phyloP scores from a whole-genome alignment of 1,139 yeast genomes.

The Saccharomyces hybrid region DNA sequence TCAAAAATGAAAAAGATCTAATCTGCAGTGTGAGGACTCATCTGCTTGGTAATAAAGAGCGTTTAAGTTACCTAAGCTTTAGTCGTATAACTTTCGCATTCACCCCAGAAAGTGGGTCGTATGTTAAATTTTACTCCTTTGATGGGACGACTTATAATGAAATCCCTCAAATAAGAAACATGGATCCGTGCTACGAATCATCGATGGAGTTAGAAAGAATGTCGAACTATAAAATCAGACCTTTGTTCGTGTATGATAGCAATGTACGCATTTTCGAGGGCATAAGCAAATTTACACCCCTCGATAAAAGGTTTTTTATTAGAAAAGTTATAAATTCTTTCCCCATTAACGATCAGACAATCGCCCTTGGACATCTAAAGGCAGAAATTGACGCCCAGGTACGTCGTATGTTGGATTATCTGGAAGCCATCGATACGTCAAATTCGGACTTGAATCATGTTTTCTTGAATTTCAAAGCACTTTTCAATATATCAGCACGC shows the following conservation, averaged over 20 bases:
- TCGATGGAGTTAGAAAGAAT: conserved; percentile 88
- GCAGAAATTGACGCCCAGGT: conserved; percentile 93
- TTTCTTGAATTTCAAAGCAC: conserved; percentile 89
- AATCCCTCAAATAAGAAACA: conserved; percentile 87
- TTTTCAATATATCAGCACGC: conserved; percentile 80
- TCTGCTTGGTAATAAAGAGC: conserved; percentile 59
- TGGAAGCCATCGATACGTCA: conserved; percentile 84
- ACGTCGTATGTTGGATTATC: conserved; percentile 86
- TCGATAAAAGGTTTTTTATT: conserved; percentile 88
- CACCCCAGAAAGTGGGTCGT: conserved; percentile 69
- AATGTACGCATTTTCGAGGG: conserved; percentile 95
- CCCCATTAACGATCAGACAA: conserved; percentile 77
- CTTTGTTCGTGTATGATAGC: conserved; percentile 89
- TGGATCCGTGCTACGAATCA: conserved; percentile 94
- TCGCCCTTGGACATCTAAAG: conserved; percentile 83
- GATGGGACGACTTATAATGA: conserved; percentile 72
- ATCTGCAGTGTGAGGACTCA: conserved; percentile 53
- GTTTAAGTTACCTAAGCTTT: conserved; percentile 55
- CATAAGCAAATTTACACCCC: conserved; percentile 80
- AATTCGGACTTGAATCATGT: conserved; percentile 92
- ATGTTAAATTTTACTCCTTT: conserved; percentile 89
- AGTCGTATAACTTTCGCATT: conserved; percentile 86
- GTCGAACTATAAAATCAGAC: conserved; percentile 85
- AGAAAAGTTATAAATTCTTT: conserved; percentile 95
- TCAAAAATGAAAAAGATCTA: conserved; percentile 57